Percentiles rank a stretch among this genome's conserved stretches.
Evolutionary conservation across 495 filamentous ascomycete genomes (phyloP).

Genomic region (Hamigera avellanea): DNA sequence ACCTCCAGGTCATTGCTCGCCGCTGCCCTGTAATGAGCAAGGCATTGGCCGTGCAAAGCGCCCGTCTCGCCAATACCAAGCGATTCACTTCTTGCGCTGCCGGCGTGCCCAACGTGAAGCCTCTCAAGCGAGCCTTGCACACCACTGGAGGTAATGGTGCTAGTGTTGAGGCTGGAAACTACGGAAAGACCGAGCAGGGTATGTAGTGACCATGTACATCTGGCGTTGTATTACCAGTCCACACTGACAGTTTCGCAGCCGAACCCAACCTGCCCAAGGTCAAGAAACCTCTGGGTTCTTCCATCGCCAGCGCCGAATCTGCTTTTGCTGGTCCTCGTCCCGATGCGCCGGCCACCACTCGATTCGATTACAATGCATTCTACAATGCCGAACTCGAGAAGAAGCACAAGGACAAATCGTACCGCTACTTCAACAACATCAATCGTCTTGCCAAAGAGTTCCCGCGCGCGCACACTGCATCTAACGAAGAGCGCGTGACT

Average conservation of each 20-base stretch:
- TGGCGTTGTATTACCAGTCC: no score
- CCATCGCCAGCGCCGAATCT: conserved; percentile 12
- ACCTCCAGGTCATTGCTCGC: conserved; percentile 85
- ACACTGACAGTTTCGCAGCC: conserved; percentile 12
- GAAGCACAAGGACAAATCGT: conserved; percentile 99
- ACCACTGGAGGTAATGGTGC: conserved; percentile 65
- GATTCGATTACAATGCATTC: conserved; percentile 86
- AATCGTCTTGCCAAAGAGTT: conserved; percentile 95
- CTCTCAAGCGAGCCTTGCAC: conserved; percentile 51
- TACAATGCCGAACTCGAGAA: conserved; percentile 83
- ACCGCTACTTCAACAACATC: conserved; percentile 99
- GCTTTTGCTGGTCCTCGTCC: conserved; percentile 26
- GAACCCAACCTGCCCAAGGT: conserved; percentile 13
- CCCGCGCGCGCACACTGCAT: conserved; percentile 83
- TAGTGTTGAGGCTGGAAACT: conserved; percentile 51
- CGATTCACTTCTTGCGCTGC: conserved; percentile 32
- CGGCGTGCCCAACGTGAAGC: conserved; percentile 24
- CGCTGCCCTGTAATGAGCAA: conserved; percentile 99
- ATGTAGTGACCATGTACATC: conserved; percentile 8
- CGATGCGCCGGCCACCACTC: conserved; percentile 33
- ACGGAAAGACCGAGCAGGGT: conserved; percentile 51
- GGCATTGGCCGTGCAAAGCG: conserved; percentile 81
- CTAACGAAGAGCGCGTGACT: conserved; percentile 76
- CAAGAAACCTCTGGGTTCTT: conserved; percentile 3
- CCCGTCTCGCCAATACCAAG: conserved; percentile 38